Evolutionary conservation across 2,329 filamentous ascomycete species (phyloP).

Genomic region (Arthrobotrys sinensis): DNA sequence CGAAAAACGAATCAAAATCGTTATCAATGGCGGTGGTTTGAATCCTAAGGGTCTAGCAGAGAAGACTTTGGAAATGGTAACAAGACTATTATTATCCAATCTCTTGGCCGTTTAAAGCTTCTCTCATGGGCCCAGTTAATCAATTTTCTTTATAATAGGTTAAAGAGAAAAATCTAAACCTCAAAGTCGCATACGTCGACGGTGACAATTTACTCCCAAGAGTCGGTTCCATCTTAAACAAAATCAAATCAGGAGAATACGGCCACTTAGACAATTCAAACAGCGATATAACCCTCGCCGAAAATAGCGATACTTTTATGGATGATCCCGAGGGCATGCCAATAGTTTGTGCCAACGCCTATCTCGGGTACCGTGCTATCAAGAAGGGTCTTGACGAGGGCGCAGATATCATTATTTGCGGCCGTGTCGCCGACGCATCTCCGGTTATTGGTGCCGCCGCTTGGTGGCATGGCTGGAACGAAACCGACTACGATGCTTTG

Average conservation of each 20-base stretch:
- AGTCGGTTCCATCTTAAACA: constrained; percentile 65
- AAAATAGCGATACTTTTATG: constrained; percentile 67
- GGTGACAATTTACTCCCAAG: constrained; percentile 69
- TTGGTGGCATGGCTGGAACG: constrained; percentile 73
- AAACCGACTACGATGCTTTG: constrained; percentile 70
- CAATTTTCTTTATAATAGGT: constrained; percentile 62
- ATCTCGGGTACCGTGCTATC: constrained; percentile 72
- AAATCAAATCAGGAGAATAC: constrained; percentile 64
- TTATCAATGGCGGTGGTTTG: constrained; percentile 74
- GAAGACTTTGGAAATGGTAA: constrained; percentile 68
- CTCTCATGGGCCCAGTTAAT: no score
- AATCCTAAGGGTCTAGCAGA: constrained; percentile 72
- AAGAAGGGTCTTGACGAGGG: constrained; percentile 68
- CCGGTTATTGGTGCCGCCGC: constrained; percentile 73
- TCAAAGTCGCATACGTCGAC: constrained; percentile 69
- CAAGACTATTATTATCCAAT: no score
- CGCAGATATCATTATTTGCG: constrained; percentile 71
- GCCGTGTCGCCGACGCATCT: constrained; percentile 71
- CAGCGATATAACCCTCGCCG: constrained; percentile 65
- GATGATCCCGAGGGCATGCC: constrained; percentile 66
- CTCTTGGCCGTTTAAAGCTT: no score
- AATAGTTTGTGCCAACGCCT: constrained; percentile 71
- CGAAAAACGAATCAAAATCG: constrained; percentile 72
- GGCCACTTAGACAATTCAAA: constrained; percentile 69
- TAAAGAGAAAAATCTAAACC: constrained; percentile 66